Evolutionary conservation across 1,284 basidiomycete genomes (phyloP).

Genomic region (Chiua sp.): DNA sequence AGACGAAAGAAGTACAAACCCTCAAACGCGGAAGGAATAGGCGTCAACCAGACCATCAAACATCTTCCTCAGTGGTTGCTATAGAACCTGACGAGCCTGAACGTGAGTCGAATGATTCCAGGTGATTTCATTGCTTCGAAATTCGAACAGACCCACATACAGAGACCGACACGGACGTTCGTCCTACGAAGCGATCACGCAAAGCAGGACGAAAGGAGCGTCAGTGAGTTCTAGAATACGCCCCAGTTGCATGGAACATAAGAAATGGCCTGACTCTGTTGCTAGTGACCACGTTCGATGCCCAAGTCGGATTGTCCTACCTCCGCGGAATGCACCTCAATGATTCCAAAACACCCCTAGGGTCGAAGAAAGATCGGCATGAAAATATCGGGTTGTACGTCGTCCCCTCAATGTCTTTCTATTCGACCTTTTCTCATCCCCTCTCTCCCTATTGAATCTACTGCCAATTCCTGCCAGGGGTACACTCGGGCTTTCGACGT

Average conservation of each 20-base stretch:
- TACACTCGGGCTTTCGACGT: constrained; percentile 66
- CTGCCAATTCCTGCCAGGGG: constrained; percentile 51
- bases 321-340: constrained; percentile 87
- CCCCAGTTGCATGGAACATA: background rate
- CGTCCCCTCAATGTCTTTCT: background rate
- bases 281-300: constrained; percentile 66
- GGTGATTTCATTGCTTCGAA: no score
- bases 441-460: background rate
- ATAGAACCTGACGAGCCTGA: background rate
- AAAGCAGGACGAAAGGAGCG: constrained; percentile 12
- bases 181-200: constrained; percentile 10
- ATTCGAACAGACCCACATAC: background rate
- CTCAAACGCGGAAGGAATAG: constrained; percentile 19
- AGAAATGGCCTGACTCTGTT: background rate
- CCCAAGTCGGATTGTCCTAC: constrained; percentile 71
- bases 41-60: background rate
- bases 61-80: no score
- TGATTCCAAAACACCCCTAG: constrained; percentile 74
- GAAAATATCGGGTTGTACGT: constrained; percentile 82
- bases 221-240: constrained; percentile 20
- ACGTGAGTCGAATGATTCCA: constrained; percentile 12
- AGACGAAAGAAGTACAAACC: constrained; percentile 4
- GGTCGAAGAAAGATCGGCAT: constrained; percentile 78
- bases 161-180: background rate
- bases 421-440: background rate